Evolutionary conservation across 2,329 filamentous ascomycete species (phyloP).

Genomic region (Achaetomium macrosporum): DNA sequence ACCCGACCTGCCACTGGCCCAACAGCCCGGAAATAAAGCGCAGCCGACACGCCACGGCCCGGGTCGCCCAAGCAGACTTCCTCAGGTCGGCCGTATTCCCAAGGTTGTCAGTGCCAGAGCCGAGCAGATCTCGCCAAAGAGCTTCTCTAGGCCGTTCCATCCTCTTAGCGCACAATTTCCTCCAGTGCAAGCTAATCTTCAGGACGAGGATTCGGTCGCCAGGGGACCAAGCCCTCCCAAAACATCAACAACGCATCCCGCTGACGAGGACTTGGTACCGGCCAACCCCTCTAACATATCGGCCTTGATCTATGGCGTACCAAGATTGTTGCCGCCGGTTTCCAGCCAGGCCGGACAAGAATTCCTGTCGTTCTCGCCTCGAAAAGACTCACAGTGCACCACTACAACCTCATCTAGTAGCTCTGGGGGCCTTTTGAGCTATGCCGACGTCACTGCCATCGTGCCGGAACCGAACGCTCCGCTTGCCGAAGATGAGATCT

Average conservation of each 20-base stretch:
- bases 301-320: slow-evolving; percentile 28
- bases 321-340: slow-evolving; percentile 29
- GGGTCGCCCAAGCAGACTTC: slow-evolving; percentile 56
- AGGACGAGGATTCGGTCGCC: slow-evolving; percentile 39
- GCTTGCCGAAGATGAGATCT: slow-evolving; percentile 77
- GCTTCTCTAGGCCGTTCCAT: slow-evolving; percentile 80
- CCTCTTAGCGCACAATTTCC: slow-evolving; percentile 43
- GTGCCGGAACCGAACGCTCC: slow-evolving; percentile 57
- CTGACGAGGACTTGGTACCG: slow-evolving; percentile 32
- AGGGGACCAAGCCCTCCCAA: slow-evolving; percentile 43
- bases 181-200: slow-evolving; percentile 24
- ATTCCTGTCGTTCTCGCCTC: slow-evolving; percentile 68
- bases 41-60: slow-evolving; percentile 12
- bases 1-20: neutral
- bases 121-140: slow-evolving; percentile 64
- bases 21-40: neutral
- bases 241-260: slow-evolving; percentile 36
- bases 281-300: slow-evolving; percentile 30
- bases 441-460: slow-evolving; percentile 59
- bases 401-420: slow-evolving; percentile 57
- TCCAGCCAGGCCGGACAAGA: slow-evolving; percentile 41
- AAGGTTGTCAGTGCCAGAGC: slow-evolving; percentile 66
- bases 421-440: slow-evolving; percentile 53
- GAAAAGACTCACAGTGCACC: slow-evolving; percentile 63
- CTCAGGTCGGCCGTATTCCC: slow-evolving; percentile 81